Evolutionary conservation across 2,329 filamentous ascomycete species (phyloP).

Genomic region (Calonectria pseudoreteaudii): DNA sequence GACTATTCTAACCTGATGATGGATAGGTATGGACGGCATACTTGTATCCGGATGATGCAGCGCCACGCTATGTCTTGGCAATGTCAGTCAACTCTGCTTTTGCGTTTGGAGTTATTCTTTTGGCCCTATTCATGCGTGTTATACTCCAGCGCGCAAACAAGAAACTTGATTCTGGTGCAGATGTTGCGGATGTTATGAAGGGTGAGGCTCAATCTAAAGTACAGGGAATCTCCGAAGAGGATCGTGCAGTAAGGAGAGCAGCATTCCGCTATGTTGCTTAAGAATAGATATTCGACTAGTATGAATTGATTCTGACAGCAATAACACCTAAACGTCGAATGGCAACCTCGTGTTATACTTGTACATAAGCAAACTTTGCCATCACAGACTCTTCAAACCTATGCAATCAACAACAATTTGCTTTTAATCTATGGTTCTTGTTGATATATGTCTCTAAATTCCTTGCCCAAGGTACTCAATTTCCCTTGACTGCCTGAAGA

Average conservation of each 20-base stretch:
- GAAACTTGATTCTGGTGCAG: slow-evolving; percentile 18
- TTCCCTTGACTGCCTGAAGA: neutral
- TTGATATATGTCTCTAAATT: neutral
- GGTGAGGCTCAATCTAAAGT: slow-evolving; percentile 21
- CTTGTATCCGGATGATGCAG: slow-evolving; percentile 11
- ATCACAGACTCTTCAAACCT: neutral
- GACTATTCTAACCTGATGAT: neutral
- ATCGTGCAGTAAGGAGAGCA: slow-evolving; percentile 9
- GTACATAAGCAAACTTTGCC: neutral
- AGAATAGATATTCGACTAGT: neutral
- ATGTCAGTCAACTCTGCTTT: slow-evolving; percentile 25
- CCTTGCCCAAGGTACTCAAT: neutral
- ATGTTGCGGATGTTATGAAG: slow-evolving; percentile 23
- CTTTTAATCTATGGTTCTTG: neutral
- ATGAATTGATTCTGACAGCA: neutral
- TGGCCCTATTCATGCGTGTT: slow-evolving; percentile 14
- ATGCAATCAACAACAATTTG: neutral
- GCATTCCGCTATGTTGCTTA: slow-evolving; percentile 18
- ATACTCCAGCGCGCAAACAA: slow-evolving; percentile 21
- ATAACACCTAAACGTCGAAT: neutral
- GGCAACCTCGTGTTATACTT: neutral
- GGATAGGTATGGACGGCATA: slow-evolving; percentile 19
- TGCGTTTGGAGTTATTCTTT: slow-evolving; percentile 6
- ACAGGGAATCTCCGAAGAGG: slow-evolving; percentile 10
- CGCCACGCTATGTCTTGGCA: slow-evolving; percentile 18